phyloP scores from a whole-genome alignment of 108 stramenopile genomes.

The Discostella stelligeroides region DNA sequence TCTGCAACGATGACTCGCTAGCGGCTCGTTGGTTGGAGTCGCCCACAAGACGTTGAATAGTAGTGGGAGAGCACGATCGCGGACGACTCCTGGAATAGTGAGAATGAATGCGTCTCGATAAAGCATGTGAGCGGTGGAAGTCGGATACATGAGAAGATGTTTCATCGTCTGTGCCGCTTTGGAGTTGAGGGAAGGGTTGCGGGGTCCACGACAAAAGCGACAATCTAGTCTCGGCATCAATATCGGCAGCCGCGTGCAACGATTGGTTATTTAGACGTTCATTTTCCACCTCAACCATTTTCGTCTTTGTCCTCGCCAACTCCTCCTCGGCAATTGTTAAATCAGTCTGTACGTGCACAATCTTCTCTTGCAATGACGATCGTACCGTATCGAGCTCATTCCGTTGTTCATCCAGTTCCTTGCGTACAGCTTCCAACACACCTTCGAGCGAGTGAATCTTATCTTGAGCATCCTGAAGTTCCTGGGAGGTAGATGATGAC shows the following conservation, averaged over 20 bases:
- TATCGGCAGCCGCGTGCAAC: not conserved
- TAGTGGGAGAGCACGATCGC: constrained; percentile 75
- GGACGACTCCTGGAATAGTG: constrained; percentile 41
- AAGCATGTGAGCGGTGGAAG: constrained; percentile 38
- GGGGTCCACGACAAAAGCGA: not conserved
- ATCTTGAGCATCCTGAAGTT: constrained; percentile 51
- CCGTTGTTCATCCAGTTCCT: constrained; percentile 36
- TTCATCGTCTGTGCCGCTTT: constrained; percentile 15
- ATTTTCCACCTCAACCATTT: constrained; percentile 68
- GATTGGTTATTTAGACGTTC: not conserved
- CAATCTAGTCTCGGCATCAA: not conserved
- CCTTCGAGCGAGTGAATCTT: constrained; percentile 65
- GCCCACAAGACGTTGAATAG: constrained; percentile 59
- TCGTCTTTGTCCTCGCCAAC: constrained; percentile 52
- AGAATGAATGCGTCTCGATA: constrained; percentile 27
- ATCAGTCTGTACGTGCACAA: constrained; percentile 62
- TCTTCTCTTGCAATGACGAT: constrained; percentile 65
- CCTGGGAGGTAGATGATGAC: constrained; percentile 37
- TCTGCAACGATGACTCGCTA: constrained; percentile 55
- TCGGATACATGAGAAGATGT: constrained; percentile 13
- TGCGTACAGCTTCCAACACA: constrained; percentile 51
- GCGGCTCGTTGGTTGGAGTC: constrained; percentile 54
- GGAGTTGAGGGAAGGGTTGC: not conserved
- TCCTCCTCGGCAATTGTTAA: constrained; percentile 65
- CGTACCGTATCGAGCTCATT: constrained; percentile 67